phyloP scores from a whole-genome alignment of 1,284 basidiomycete species.

The Malassezia nana region DNA sequence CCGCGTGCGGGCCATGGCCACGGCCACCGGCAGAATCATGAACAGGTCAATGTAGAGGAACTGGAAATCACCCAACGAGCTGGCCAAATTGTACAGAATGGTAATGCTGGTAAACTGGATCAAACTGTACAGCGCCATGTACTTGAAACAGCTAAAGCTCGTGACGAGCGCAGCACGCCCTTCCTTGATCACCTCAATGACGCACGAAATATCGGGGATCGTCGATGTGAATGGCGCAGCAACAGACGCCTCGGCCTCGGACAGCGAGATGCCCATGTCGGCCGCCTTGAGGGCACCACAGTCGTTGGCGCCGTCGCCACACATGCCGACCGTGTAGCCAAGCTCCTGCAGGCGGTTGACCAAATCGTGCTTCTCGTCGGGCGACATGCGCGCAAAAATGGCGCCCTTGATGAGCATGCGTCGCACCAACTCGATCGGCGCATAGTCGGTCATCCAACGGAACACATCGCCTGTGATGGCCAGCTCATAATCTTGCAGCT shows the following conservation, averaged over 20 bases:
- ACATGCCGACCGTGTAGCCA: constrained; percentile 95
- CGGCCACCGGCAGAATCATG: constrained; percentile 91
- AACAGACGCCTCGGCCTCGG: constrained; percentile 97
- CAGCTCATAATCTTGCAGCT: constrained; percentile 72
- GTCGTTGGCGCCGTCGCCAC: constrained; percentile 97
- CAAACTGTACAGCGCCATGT: constrained; percentile 57
- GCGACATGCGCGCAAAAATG: constrained; percentile 97
- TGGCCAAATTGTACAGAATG: constrained; percentile 87
- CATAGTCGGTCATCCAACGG: constrained; percentile 95
- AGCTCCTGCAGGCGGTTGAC: constrained; percentile 85
- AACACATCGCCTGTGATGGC: constrained; percentile 95
- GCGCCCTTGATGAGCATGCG: constrained; percentile 87
- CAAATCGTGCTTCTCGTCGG: constrained; percentile 97
- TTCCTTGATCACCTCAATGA: constrained; percentile 80
- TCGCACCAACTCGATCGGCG: constrained; percentile 62
- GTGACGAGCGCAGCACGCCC: constrained; percentile 91
- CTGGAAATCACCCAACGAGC: constrained; percentile 88
- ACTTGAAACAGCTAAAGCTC: constrained; percentile 98
- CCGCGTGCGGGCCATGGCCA: constrained; percentile 84
- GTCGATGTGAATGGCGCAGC: constrained; percentile 94
- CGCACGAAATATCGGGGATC: constrained; percentile 88
- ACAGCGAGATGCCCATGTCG: constrained; percentile 90
- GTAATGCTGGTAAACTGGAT: constrained; percentile 63
- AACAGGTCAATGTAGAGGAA: constrained; percentile 96
- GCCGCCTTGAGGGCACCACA: constrained; percentile 97